phyloP scores from a whole-genome alignment of 805 yeast species.

The Candida nitratophila region DNA sequence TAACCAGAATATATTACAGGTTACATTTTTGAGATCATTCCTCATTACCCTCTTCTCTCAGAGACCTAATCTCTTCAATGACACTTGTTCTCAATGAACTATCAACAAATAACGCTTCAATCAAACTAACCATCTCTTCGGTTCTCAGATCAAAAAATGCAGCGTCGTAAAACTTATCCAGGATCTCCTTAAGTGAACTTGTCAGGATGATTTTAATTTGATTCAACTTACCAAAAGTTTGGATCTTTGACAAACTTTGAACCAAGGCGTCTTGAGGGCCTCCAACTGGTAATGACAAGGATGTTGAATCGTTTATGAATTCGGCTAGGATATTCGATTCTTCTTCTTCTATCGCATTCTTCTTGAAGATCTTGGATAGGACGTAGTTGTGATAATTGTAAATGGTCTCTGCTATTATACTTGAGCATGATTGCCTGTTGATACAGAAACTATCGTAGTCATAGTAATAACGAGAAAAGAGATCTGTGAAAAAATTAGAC shows the following conservation, averaged over 20 bases:
- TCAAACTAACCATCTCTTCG: conserved; percentile 34
- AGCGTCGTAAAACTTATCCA: conserved; percentile 45
- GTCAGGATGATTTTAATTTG: conserved; percentile 21
- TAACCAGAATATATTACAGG: no score
- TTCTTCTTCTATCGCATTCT: conserved; percentile 25
- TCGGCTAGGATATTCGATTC: conserved; percentile 20
- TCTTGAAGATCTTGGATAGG: conserved; percentile 11
- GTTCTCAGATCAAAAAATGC: conserved; percentile 42
- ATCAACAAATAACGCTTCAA: conserved; percentile 37
- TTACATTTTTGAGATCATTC: background rate
- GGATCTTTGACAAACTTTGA: conserved; percentile 10
- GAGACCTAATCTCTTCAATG: conserved; percentile 38
- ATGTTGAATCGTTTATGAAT: conserved; percentile 4
- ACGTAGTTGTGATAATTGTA: conserved; percentile 13
- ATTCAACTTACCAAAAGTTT: conserved; percentile 20
- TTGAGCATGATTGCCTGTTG: conserved; percentile 16
- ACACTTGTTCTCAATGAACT: conserved; percentile 38
- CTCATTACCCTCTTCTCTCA: conserved; percentile 25
- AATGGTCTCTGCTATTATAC: conserved; percentile 11
- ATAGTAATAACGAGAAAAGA: conserved; percentile 8
- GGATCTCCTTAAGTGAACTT: conserved; percentile 36
- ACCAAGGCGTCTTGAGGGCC: background rate
- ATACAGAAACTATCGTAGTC: conserved; percentile 5
- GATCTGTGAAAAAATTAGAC: conserved; percentile 5
- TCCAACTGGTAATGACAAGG: background rate